Evolutionary conservation across 2,329 filamentous ascomycete genomes (phyloP).

Genomic region (Metarhizium album): DNA sequence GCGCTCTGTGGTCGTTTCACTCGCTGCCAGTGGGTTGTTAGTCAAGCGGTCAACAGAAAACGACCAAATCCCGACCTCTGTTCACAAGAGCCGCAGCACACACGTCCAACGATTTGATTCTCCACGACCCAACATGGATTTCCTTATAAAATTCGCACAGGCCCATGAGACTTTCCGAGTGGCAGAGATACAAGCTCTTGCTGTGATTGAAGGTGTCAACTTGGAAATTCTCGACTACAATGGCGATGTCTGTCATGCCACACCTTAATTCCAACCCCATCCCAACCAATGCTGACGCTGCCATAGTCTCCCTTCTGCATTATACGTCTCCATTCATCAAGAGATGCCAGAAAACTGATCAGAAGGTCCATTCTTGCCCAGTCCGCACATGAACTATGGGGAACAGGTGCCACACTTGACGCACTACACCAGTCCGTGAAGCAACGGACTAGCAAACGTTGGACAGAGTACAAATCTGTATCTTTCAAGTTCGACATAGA

Average conservation of each 20-base stretch:
- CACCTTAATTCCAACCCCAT: slow-evolving; percentile 2
- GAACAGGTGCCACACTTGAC: slow-evolving; percentile 53
- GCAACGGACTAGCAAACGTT: slow-evolving; percentile 47
- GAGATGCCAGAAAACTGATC: slow-evolving; percentile 56
- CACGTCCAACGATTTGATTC: too few species aligned
- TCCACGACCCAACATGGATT: slow-evolving; percentile 46
- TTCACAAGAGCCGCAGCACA: too few species aligned
- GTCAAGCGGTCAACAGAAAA: too few species aligned
- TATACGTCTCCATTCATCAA: slow-evolving; percentile 54
- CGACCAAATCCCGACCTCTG: too few species aligned
- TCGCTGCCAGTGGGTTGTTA: too few species aligned
- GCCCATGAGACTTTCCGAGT: slow-evolving; percentile 82
- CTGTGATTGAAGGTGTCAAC: slow-evolving; percentile 53
- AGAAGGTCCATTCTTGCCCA: slow-evolving; percentile 71
- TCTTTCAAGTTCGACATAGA: slow-evolving; percentile 84
- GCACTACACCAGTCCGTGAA: slow-evolving; percentile 58
- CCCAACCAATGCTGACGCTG: slow-evolving; percentile 10
- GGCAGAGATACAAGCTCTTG: slow-evolving; percentile 74
- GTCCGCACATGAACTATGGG: slow-evolving; percentile 86
- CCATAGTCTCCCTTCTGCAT: slow-evolving; percentile 76
- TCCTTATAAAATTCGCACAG: slow-evolving; percentile 82
- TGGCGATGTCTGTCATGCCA: slow-evolving; percentile 49
- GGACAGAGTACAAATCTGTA: slow-evolving; percentile 50
- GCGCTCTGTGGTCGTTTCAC: too few species aligned
- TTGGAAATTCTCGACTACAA: slow-evolving; percentile 68